A percentile compares a stretch with the other conserved stretches of the same genome.
These are phyloP conservation scores for Themeda triandra DNA, from an alignment of 176 grass and related monocot species.

Conservation along the genomic window DNA sequence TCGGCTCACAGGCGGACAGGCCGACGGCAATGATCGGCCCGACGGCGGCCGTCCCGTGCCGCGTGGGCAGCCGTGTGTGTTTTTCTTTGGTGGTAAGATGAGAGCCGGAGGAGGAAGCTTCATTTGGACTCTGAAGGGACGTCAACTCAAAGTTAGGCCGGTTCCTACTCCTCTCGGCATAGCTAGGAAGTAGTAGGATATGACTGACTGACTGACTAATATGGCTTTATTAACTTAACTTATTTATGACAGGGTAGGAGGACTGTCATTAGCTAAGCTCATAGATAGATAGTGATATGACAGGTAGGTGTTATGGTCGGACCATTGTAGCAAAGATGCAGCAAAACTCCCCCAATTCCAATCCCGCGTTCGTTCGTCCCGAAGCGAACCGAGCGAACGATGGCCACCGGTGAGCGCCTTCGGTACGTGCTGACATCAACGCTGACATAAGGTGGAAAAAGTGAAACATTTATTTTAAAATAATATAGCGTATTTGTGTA, in stretches of 20 bases:
- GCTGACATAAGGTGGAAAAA: no score
- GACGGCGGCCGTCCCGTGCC: neutral
- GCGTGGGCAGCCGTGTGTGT: neutral
- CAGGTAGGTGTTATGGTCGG: neutral
- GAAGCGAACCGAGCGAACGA: no score
- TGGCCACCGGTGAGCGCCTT: no score
- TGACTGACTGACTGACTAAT: neutral
- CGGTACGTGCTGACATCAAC: no score
- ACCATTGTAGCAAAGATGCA: neutral
- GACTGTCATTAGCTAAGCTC: neutral
- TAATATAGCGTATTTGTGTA: no score
- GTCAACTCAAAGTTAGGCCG: constrained; percentile 32
- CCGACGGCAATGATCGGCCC: neutral
- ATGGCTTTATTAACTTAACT: neutral
- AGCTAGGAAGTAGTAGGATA: neutral
- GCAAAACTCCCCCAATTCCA: no score
- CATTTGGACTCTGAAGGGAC: constrained; percentile 12
- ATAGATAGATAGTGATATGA: neutral
- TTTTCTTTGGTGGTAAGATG: no score
- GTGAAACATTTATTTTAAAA: no score
- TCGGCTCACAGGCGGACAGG: neutral
- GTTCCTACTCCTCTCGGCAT: neutral
- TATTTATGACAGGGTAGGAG: neutral
- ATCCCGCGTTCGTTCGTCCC: no score
- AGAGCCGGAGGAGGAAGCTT: neutral